A percentile compares a stretch with the other conserved stretches of the same genome.
Evolutionary conservation across 352 stramenopile genomes (phyloP).

Genomic region (Pythium periplocum): DNA sequence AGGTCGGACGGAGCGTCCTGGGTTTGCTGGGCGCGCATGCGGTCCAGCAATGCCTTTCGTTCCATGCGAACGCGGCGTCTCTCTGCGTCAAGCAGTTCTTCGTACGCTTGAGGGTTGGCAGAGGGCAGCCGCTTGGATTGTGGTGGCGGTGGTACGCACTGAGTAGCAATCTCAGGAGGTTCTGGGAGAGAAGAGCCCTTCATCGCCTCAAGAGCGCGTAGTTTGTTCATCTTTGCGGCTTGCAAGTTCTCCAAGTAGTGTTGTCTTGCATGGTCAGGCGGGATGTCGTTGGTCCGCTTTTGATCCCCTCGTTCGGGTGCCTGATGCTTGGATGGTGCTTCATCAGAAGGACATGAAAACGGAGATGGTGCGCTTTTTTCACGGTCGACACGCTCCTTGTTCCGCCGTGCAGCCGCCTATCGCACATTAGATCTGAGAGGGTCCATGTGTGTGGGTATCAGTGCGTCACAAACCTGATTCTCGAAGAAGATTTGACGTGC

Average conservation of each 20-base stretch:
- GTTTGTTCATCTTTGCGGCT: slow-evolving; percentile 22
- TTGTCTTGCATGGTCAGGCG: slow-evolving; percentile 6
- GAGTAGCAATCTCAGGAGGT: not conserved
- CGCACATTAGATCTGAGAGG: not conserved
- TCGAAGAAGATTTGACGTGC: slow-evolving; percentile 54
- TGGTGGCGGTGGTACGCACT: not conserved
- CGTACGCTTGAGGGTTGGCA: slow-evolving; percentile 15
- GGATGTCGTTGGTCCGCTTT: not conserved
- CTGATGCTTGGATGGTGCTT: not conserved
- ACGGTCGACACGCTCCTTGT: slow-evolving; percentile 48
- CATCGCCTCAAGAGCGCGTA: slow-evolving; percentile 17
- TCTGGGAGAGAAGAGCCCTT: not conserved
- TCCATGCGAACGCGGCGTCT: slow-evolving; percentile 35
- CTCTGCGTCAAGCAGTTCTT: slow-evolving; percentile 37
- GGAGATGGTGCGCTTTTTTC: slow-evolving; percentile 22
- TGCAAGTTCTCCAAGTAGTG: slow-evolving; percentile 23
- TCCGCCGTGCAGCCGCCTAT: slow-evolving; percentile 43
- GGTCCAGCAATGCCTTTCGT: slow-evolving; percentile 45
- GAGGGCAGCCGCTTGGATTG: not conserved
- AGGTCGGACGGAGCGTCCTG: no score
- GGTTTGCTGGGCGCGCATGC: slow-evolving; percentile 36
- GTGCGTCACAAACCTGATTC: slow-evolving; percentile 36
- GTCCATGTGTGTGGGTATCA: not conserved
- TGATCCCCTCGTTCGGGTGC: not conserved
- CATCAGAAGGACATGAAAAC: not conserved